phyloP scores from a whole-genome alignment of 331 rosid species.

The Spiraea crenata region DNA sequence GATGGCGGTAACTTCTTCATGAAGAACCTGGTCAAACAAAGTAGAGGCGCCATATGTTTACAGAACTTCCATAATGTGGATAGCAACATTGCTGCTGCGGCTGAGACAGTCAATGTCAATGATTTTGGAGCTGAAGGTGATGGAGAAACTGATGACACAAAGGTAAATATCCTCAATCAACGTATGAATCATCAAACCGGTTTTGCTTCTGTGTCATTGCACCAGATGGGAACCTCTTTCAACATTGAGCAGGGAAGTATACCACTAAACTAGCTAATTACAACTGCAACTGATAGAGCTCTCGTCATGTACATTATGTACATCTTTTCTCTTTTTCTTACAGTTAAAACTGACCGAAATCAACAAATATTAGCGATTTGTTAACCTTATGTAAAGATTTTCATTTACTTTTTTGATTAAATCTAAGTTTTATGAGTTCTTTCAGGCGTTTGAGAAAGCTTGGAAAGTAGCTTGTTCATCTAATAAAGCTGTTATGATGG shows the following conservation, averaged over 20 bases:
- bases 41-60: conserved; percentile 17
- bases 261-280: no score
- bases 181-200: no score
- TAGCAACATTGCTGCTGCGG: conserved; percentile 1
- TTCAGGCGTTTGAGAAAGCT: conserved; percentile 65
- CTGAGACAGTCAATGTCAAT: conserved; percentile 40
- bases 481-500: conserved; percentile 36
- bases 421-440: background rate
- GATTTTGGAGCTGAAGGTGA: conserved; percentile 67
- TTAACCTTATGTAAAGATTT: no score
- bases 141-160: conserved; percentile 50
- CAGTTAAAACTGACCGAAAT: no score
- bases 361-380: no score
- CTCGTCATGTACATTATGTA: no score
- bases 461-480: conserved; percentile 64
- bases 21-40: conserved; percentile 32
- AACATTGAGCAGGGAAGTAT: no score
- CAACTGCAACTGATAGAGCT: no score
- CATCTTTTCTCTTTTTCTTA: no score
- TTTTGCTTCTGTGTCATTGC: no score
- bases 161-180: conserved; percentile 30
- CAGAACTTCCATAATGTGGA: conserved; percentile 21
- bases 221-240: no score
- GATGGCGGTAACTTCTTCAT: conserved; percentile 27
- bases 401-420: background rate